These are phyloP conservation scores for Aspergillus sergii DNA, from an alignment of 2,329 filamentous ascomycete genomes.

Conservation along the genomic window DNA sequence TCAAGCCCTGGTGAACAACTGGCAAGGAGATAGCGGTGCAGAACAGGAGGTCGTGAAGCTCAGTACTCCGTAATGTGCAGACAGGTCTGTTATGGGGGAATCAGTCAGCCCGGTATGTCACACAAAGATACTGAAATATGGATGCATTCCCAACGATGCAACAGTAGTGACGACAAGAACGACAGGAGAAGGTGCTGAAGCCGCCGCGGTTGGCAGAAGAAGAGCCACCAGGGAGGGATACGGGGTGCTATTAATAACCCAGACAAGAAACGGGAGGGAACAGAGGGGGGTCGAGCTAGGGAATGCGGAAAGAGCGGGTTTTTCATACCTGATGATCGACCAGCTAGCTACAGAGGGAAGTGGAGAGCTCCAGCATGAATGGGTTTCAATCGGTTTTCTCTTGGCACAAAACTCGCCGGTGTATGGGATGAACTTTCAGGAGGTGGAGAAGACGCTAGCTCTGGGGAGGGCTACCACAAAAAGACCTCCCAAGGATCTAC, in stretches of 20 bases:
- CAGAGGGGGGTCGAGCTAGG: not conserved
- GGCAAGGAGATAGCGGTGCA: not conserved
- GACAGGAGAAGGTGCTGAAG: not conserved
- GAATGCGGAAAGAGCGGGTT: not conserved
- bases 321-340: not conserved
- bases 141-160: not conserved
- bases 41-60: not conserved
- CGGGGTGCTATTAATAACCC: not conserved
- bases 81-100: not conserved
- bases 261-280: conserved; percentile 6
- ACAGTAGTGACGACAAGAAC: not conserved
- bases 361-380: not conserved
- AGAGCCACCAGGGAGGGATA: not conserved
- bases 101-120: not conserved
- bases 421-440: not conserved
- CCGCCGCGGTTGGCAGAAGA: not conserved
- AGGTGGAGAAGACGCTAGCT: not conserved
- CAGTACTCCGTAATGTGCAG: not conserved
- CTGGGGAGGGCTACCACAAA: not conserved
- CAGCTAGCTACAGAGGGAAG: not conserved
- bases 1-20: not conserved
- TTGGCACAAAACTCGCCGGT: not conserved
- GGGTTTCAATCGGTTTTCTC: not conserved
- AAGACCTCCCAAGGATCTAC: not conserved
- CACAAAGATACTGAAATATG: not conserved